Conservation (phyloP, 192 early-diverging fungal species). For the Podila horticola region DNA sequence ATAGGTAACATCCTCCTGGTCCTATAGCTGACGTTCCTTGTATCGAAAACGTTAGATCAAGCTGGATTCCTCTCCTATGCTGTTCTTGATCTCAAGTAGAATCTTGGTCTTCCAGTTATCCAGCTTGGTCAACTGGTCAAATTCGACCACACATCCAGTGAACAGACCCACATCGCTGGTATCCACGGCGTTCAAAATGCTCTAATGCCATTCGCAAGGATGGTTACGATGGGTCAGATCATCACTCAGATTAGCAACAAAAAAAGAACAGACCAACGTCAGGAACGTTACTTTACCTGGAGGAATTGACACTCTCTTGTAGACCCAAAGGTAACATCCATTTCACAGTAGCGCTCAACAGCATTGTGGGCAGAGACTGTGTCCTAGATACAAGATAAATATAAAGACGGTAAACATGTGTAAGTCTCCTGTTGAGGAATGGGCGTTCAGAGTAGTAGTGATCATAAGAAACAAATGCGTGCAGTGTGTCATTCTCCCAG, state of each 20-base stretch:
- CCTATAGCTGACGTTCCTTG: not conserved
- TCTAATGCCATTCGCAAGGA: conserved; percentile 40
- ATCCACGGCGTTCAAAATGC: conserved; percentile 79
- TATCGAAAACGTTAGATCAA: conserved; percentile 53
- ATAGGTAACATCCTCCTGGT: not conserved
- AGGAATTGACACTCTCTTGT: conserved; percentile 89
- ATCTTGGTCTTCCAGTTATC: conserved; percentile 98
- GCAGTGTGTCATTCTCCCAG: not conserved
- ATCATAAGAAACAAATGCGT: not conserved
- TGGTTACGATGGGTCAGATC: not conserved
- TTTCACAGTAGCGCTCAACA: conserved; percentile 84
- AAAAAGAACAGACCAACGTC: conserved; percentile 7
- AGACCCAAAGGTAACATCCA: conserved; percentile 88
- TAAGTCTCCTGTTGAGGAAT: too few relatives aligned
- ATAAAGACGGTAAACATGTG: not conserved
- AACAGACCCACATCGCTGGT: conserved; percentile 85
- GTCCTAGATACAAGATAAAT: conserved; percentile 64
- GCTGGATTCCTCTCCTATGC: conserved; percentile 72
- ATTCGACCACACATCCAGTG: conserved; percentile 82
- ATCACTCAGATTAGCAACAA: not conserved
- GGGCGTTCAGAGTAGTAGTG: too few relatives aligned
- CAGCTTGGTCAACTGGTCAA: conserved; percentile 89
- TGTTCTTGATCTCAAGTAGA: conserved; percentile 89
- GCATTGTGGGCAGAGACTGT: conserved; percentile 77
- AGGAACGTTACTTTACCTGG: conserved; percentile 41